Base-by-base conservation (phyloP, 2,329 filamentous ascomycete genomes). In the Ophiocordyceps camponoti-leonardi region DNA sequence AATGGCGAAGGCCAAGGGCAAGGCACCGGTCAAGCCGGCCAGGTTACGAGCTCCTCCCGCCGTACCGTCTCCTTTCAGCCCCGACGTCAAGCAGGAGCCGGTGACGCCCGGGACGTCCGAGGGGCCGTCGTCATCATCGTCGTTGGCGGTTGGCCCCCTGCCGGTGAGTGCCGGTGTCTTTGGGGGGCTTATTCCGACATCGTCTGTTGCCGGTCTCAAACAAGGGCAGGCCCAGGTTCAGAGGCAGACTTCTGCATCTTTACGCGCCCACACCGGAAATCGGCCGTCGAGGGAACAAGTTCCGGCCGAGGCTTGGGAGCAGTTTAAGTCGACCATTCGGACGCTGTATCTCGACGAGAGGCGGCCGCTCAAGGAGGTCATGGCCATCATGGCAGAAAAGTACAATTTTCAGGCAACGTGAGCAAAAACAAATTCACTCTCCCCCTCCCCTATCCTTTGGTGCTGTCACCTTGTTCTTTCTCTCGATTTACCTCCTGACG, bases 361-460 rank as follows among this genome's bases (percentile, higher is more conserved):
- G 44, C 66, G 65, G 37, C 68, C 68, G 3, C 58, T 72, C n/a
- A 72, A 72, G 51, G 67, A 72, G 56, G 68, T 72, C 50, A 72
- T 71, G 65, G 53, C 61, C 20, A 66, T 71, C 51, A 72, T 72
- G 68, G 62, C 66, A 26, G 67, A 70, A 7, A 62, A 65, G 49
- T 63, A 67, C 45, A 62, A 62, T 18, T 72, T 72, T 50, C 64
- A 67, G 51, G 68, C 68, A 46, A 71, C 68, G 67, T 72, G 57
- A 58, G 67, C 58, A n/a, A n/a, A 16, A 37, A 11, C 13, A 13
- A 20, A 6, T 20, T 8, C 1, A 13, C 26, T 26, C 8, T 26
- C 23, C 23, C 8, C 23, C 23, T 26, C 23, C 8, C 8, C 8
- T 4, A 8, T 8, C 8, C 23, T 26, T 26, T 8, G 4, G 23